Evolutionary conservation across 768 basidiomycete genomes (phyloP).

Genomic region (Agrocybe chaxingu): DNA sequence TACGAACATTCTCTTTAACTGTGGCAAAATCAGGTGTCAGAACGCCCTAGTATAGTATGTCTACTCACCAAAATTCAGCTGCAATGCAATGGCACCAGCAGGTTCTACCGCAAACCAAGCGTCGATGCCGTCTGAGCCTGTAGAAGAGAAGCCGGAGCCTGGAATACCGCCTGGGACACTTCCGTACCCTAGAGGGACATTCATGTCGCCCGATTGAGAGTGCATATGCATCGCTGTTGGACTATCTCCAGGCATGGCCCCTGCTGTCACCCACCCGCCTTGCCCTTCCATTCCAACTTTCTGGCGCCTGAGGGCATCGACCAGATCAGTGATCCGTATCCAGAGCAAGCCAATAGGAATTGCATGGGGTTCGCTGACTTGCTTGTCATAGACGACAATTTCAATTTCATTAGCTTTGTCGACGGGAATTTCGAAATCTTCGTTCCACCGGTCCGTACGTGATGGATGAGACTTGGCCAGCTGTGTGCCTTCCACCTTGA

Average conservation of each 20-base stretch:
- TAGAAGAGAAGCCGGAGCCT: constrained; percentile 31
- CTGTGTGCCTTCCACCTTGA: constrained; percentile 96
- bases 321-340: constrained; percentile 91
- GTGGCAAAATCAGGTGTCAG: constrained; percentile 11
- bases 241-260: constrained; percentile 74
- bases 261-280: constrained; percentile 94
- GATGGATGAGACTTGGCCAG: constrained; percentile 89
- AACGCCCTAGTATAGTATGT: constrained; percentile 5
- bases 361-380: constrained; percentile 73
- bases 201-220: constrained; percentile 37
- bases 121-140: constrained; percentile 76
- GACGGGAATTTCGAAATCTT: constrained; percentile 93
- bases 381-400: constrained; percentile 92
- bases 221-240: constrained; percentile 27
- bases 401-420: constrained; percentile 99
- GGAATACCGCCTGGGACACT: constrained; percentile 36
- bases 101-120: constrained; percentile 98
- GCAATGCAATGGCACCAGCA: constrained; percentile 86
- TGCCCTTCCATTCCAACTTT: constrained; percentile 90
- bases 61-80: constrained; percentile 86
- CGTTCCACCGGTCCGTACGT: constrained; percentile 95
- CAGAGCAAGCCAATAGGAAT: constrained; percentile 93
- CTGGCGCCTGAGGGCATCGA: constrained; percentile 89
- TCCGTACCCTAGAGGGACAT: constrained; percentile 47
- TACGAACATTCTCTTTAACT: constrained; percentile 99